phyloP scores from a whole-genome alignment of 495 filamentous ascomycete species.

The Letharia columbiana region DNA sequence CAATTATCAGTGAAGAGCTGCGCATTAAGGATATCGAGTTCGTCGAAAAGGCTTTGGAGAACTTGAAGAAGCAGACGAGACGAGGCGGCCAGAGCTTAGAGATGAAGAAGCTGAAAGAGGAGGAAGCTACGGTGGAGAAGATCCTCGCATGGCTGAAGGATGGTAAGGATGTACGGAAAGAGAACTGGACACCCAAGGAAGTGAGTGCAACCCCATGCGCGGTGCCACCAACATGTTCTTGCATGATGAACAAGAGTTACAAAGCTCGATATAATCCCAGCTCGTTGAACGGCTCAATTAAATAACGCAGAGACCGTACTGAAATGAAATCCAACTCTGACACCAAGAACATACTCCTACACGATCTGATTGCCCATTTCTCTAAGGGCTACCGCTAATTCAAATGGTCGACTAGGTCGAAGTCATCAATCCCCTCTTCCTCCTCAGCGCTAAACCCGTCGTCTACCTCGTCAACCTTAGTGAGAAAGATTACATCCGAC shows the following conservation, averaged over 20 bases:
- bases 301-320: slow-evolving; percentile 63
- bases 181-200: slow-evolving; percentile 89
- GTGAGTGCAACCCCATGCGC: slow-evolving; percentile 47
- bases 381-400: slow-evolving; percentile 21
- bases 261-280: slow-evolving; percentile 97
- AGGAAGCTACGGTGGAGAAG: slow-evolving; percentile 86
- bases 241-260: slow-evolving; percentile 97
- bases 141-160: slow-evolving; percentile 70
- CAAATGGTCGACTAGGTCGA: slow-evolving; percentile 62
- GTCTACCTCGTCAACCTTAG: slow-evolving; percentile 96
- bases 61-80: slow-evolving; percentile 81
- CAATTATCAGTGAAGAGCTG: slow-evolving; percentile 95
- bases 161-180: slow-evolving; percentile 87
- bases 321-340: slow-evolving; percentile 68
- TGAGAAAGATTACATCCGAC: slow-evolving; percentile 94
- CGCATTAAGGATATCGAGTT: slow-evolving; percentile 99
- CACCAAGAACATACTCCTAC: slow-evolving; percentile 22
- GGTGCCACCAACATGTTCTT: slow-evolving; percentile 25
- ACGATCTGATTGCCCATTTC: slow-evolving; percentile 1
- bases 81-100: slow-evolving; percentile 93
- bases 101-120: slow-evolving; percentile 95
- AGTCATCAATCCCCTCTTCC: slow-evolving; percentile 91
- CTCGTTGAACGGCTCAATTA: slow-evolving; percentile 85
- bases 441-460: slow-evolving; percentile 92
- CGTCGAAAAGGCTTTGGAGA: slow-evolving; percentile 86